These are phyloP conservation scores for Myxozyma vanderwaltii DNA, from an alignment of 805 yeast genomes.

Conservation along the genomic window DNA sequence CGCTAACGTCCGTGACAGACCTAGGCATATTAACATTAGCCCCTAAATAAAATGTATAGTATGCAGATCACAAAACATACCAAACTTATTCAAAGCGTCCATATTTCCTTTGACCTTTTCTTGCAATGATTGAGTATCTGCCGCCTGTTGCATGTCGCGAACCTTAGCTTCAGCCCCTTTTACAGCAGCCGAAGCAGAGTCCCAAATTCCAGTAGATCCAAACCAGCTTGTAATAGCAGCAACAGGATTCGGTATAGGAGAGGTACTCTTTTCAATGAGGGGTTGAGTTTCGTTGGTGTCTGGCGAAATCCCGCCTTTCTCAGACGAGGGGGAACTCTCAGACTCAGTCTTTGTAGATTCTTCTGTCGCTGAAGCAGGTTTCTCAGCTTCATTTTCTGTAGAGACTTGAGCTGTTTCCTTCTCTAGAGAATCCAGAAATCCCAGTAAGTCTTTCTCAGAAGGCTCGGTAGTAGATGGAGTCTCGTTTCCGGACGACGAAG, in stretches of 20 bases:
- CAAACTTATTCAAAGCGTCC: conserved; percentile 22
- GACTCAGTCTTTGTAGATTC: background rate
- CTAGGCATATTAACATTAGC: conserved; percentile 31
- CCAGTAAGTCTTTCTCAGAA: conserved; percentile 47
- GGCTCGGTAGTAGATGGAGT: conserved; percentile 17
- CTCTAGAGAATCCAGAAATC: conserved; percentile 47
- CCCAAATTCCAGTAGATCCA: conserved; percentile 46
- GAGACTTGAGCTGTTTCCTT: conserved; percentile 32
- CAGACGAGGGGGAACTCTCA: background rate
- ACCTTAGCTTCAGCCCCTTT: conserved; percentile 48
- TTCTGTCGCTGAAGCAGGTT: background rate
- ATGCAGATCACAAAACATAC: background rate
- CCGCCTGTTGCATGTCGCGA: conserved; percentile 43
- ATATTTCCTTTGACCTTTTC: conserved; percentile 35
- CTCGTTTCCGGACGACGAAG: conserved; percentile 8
- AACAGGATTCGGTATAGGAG: conserved; percentile 6
- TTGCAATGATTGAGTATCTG: conserved; percentile 37
- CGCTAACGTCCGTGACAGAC: conserved; percentile 39
- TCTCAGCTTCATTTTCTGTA: background rate
- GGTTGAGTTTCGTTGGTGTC: background rate
- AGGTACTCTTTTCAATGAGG: background rate
- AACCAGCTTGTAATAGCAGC: conserved; percentile 32
- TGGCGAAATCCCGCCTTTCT: background rate
- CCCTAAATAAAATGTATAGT: background rate
- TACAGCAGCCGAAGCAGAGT: conserved; percentile 46